These are phyloP conservation scores for Claviceps sorghi DNA, from an alignment of 2,329 filamentous ascomycete species.

Conservation along the genomic window DNA sequence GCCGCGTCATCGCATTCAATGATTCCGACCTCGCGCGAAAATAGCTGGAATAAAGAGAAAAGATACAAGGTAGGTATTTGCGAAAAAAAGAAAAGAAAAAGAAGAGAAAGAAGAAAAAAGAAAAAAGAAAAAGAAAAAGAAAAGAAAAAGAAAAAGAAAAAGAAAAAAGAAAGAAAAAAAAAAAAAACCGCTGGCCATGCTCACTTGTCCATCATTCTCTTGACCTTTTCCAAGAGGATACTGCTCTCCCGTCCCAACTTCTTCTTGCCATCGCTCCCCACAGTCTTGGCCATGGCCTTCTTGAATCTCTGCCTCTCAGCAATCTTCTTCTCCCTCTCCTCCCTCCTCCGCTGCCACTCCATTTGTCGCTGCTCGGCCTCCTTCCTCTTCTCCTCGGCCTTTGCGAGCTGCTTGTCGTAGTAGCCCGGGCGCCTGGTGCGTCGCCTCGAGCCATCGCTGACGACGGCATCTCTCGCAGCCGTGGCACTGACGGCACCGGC, in stretches of 20 bases:
- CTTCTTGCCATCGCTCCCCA: constrained; percentile 58
- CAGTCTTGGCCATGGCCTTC: constrained; percentile 59
- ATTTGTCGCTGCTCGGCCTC: constrained; percentile 27
- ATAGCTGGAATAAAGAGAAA: too few species aligned
- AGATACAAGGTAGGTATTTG: too few species aligned
- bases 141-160: too few species aligned
- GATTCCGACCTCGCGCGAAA: too few species aligned
- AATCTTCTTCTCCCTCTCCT: constrained; percentile 49
- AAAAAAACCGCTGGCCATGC: background rate
- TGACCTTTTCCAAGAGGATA: constrained; percentile 63
- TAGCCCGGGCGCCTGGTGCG: constrained; percentile 33
- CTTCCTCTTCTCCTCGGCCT: constrained; percentile 27
- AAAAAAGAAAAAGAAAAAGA: too few species aligned
- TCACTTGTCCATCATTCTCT: constrained; percentile 25
- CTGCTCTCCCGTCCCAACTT: constrained; percentile 72
- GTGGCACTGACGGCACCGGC: constrained; percentile 9
- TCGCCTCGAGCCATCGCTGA: constrained; percentile 19
- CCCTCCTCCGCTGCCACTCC: constrained; percentile 33
- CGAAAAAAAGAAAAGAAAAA: too few species aligned
- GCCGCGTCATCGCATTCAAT: too few species aligned
- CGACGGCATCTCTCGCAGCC: background rate
- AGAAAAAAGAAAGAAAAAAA: too few species aligned
- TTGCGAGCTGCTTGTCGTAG: constrained; percentile 49
- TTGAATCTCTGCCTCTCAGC: constrained; percentile 52
- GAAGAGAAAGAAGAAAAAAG: too few species aligned